A percentile compares a stretch with the other conserved stretches of the same genome.
Evolutionary conservation across 345 rosid species (phyloP).

Genomic region (Mallotus nudiflorus): DNA sequence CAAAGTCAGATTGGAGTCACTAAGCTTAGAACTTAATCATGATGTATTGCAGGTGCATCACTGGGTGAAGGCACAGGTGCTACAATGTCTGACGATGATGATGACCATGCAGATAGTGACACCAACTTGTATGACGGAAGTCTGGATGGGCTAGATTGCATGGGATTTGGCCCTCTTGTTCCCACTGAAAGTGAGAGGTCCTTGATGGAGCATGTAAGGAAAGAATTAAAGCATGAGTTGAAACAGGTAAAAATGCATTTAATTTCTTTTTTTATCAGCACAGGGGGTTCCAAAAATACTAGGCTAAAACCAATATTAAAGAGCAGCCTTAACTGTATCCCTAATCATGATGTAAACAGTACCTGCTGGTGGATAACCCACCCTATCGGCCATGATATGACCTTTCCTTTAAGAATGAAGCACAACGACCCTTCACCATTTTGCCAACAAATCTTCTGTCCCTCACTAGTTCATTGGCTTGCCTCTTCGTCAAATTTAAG

Average conservation of each 20-base stretch:
- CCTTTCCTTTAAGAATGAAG: too few species aligned
- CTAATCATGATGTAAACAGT: too few species aligned
- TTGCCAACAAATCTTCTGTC: too few species aligned
- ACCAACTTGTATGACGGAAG: conserved; percentile 54
- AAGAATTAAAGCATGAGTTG: conserved; percentile 83
- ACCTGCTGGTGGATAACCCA: too few species aligned
- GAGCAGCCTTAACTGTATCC: too few species aligned
- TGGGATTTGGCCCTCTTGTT: conserved; percentile 85
- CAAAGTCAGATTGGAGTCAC: conserved; percentile 6
- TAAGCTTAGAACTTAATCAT: conserved; percentile 11
- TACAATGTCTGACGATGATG: conserved; percentile 90
- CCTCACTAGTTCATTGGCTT: too few species aligned
- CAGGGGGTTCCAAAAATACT: too few species aligned
- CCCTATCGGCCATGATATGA: too few species aligned
- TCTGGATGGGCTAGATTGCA: conserved; percentile 52
- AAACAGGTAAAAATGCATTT: conserved; percentile 52
- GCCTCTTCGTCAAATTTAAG: too few species aligned
- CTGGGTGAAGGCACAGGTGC: conserved; percentile 83
- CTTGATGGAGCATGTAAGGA: conserved; percentile 85
- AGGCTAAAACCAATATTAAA: too few species aligned
- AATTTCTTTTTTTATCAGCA: too few species aligned
- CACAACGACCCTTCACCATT: too few species aligned
- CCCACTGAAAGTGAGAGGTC: conserved; percentile 85
- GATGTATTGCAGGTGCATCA: conserved; percentile 54
- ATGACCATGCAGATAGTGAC: conserved; percentile 71